These are phyloP conservation scores for Phaeoacremonium minimum DNA, from an alignment of 2,329 filamentous ascomycete genomes.

Conservation along the genomic window DNA sequence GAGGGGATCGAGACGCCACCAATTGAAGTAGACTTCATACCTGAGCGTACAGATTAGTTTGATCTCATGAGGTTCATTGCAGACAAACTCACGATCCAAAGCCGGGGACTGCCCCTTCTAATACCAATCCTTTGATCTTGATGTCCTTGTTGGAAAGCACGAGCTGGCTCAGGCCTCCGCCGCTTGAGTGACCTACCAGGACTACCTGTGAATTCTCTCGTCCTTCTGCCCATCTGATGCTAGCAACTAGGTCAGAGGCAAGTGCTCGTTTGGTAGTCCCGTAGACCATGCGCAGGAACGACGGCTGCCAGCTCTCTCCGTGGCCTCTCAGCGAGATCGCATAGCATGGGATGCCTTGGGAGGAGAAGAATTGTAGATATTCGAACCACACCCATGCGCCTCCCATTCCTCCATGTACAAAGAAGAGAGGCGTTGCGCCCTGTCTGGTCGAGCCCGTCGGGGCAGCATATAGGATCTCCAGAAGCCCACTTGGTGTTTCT, in stretches of 20 bases:
- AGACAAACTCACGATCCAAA: too few species aligned
- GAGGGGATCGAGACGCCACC: slow-evolving; percentile 40
- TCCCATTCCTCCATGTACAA: slow-evolving; percentile 51
- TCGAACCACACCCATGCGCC: slow-evolving; percentile 46
- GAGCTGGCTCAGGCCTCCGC: slow-evolving; percentile 45
- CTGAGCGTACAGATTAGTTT: slow-evolving; percentile 20
- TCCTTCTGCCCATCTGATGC: slow-evolving; percentile 30
- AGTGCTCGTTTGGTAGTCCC: slow-evolving; percentile 35
- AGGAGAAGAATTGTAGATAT: slow-evolving; percentile 44
- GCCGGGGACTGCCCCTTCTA: slow-evolving; percentile 41
- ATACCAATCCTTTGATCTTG: slow-evolving; percentile 36
- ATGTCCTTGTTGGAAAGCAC: slow-evolving; percentile 35
- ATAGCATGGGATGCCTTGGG: slow-evolving; percentile 41
- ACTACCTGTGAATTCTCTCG: slow-evolving; percentile 27
- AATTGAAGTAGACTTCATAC: slow-evolving; percentile 37
- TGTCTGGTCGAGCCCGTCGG: slow-evolving; percentile 14
- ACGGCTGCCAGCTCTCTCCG: slow-evolving; percentile 45
- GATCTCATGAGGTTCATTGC: too few species aligned
- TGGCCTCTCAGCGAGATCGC: slow-evolving; percentile 49
- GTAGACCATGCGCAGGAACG: slow-evolving; percentile 43
- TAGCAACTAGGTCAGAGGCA: slow-evolving; percentile 37
- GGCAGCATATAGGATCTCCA: slow-evolving; percentile 44
- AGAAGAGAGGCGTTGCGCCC: slow-evolving; percentile 36
- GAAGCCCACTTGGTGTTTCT: slow-evolving; percentile 33
- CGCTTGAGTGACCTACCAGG: slow-evolving; percentile 47